phyloP scores from a whole-genome alignment of 148 eudicot species.

The Rhododendron molle region DNA sequence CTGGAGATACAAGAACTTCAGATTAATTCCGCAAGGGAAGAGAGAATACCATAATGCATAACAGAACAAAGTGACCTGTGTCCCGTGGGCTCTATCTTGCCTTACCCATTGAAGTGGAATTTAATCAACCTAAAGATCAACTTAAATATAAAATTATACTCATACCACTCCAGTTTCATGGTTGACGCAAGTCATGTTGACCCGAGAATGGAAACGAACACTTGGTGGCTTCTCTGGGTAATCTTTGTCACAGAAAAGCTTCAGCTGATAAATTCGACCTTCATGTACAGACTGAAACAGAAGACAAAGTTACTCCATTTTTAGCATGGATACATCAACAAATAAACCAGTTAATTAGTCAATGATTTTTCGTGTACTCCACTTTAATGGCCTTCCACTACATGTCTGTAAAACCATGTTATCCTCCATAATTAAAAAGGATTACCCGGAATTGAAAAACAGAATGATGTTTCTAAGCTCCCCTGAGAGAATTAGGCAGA shows the following conservation, averaged over 20 bases:
- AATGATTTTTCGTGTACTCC: neutral
- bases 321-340: neutral
- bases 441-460: neutral
- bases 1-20: neutral
- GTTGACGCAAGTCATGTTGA: constrained; percentile 53
- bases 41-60: neutral
- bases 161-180: constrained; percentile 56
- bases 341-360: neutral
- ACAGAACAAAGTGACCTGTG: neutral
- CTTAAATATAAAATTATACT: neutral
- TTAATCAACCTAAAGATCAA: neutral
- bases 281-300: constrained; percentile 45
- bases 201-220: constrained; percentile 49
- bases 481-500: neutral
- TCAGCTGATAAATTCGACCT: constrained; percentile 58
- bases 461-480: neutral
- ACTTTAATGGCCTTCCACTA: neutral
- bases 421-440: neutral
- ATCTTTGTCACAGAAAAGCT: constrained; percentile 55
- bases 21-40: neutral
- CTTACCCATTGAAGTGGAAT: neutral
- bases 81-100: neutral
- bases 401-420: neutral
- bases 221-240: constrained; percentile 58
- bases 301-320: neutral